Conservation (phyloP, 192 early-diverging fungal species). For the Thamnidium elegans region DNA sequence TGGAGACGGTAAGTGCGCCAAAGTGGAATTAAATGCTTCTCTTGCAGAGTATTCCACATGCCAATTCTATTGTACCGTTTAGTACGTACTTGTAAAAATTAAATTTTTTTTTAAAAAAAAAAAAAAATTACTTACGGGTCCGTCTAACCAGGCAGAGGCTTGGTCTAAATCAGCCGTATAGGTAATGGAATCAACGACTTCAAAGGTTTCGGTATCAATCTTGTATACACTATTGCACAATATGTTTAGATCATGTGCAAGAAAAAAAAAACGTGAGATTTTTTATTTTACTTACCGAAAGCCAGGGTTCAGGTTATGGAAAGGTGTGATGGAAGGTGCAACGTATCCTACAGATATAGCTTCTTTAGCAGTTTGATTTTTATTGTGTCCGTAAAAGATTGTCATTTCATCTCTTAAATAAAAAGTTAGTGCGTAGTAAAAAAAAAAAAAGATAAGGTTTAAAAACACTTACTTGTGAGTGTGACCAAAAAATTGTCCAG, state of each 20-base stretch:
- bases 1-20: conserved; percentile 20
- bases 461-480: conserved; percentile 37
- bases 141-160: conserved; percentile 36
- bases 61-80: conserved; percentile 40
- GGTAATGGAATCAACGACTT: conserved; percentile 51
- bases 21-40: conserved; percentile 33
- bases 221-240: conserved; percentile 44
- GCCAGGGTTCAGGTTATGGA: conserved; percentile 49
- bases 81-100: not conserved
- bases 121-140: conserved; percentile 25
- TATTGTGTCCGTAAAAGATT: conserved; percentile 44
- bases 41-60: conserved; percentile 53
- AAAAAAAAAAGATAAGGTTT: not conserved
- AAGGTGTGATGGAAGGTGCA: conserved; percentile 53
- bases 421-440: not conserved
- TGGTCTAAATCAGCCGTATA: conserved; percentile 51
- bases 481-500: conserved; percentile 58
- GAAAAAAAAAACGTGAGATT: not conserved
- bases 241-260: not conserved
- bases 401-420: conserved; percentile 45
- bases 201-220: conserved; percentile 50
- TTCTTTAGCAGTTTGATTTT: conserved; percentile 29
- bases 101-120: too few relatives aligned
- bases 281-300: conserved; percentile 38
- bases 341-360: conserved; percentile 49